Percentiles rank a stretch among this genome's conserved stretches.
Evolutionary conservation across 768 basidiomycete genomes (phyloP).

Genomic region (Tephrocybe sp.): DNA sequence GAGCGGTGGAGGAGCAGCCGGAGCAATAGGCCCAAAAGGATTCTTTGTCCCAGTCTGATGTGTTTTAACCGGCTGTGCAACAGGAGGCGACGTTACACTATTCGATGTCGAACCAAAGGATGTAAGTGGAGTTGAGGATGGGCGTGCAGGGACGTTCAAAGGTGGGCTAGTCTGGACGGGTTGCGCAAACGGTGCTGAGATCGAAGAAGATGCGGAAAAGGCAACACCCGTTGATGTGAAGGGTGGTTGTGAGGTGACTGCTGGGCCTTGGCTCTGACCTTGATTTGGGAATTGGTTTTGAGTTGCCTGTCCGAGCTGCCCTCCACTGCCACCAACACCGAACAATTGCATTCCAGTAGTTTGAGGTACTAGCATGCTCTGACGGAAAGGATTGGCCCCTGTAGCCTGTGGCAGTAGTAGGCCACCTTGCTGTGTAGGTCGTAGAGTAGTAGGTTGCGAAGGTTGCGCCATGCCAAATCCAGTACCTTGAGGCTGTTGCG

Average conservation of each 20-base stretch:
- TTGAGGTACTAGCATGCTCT: constrained; percentile 69
- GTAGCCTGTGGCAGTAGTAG: constrained; percentile 58
- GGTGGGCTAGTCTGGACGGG: constrained; percentile 15
- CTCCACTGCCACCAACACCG: constrained; percentile 24
- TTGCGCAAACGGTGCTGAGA: constrained; percentile 23
- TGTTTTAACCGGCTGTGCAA: constrained; percentile 66
- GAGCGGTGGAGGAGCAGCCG: constrained; percentile 55
- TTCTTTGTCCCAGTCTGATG: constrained; percentile 95
- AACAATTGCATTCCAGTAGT: constrained; percentile 55
- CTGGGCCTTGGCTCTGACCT: constrained; percentile 17
- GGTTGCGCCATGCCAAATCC: constrained; percentile 27
- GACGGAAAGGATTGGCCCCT: constrained; percentile 81
- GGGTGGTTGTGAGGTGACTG: constrained; percentile 2
- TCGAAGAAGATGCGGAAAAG: constrained; percentile 17
- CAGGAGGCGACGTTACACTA: constrained; percentile 36
- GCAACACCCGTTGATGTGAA: constrained; percentile 19
- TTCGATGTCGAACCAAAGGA: constrained; percentile 27
- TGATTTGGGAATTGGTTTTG: constrained; percentile 15
- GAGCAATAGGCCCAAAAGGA: constrained; percentile 81
- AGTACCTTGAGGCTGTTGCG: constrained; percentile 29
- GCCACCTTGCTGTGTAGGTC: constrained; percentile 26
- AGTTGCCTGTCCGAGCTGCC: constrained; percentile 12
- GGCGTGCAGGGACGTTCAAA: constrained; percentile 48
- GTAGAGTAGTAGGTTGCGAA: constrained; percentile 22
- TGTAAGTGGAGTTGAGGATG: constrained; percentile 72